Evolutionary conservation across 129 eudicot genomes (phyloP), one percentile per base, ranked within the genome.

Genomic region (Pulicaria dysenterica): DNA sequence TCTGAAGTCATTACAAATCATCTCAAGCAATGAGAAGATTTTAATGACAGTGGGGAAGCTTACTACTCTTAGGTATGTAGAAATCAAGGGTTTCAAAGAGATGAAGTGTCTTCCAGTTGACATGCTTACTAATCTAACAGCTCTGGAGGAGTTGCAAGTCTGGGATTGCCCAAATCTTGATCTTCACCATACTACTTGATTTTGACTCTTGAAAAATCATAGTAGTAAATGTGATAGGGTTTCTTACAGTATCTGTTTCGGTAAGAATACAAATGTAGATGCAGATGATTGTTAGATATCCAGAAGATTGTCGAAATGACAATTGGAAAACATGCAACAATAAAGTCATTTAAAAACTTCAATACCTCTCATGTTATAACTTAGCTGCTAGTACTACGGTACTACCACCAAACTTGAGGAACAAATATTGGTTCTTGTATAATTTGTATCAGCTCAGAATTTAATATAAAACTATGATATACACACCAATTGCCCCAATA

Each of bases 31-130:
- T 17, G 82, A 42, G 72, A 72, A 70, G 65, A 65, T 78, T 51
- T 78, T 78, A 61, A 70, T 34, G 64, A 70, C 82, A 50, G 54
- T 78, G 12, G 54, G 77, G 36, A 64, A 63, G 77, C 71, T 70
- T 31, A 7, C 49, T 16, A 76, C 51, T 57, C 54, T 76, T 56
- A 36, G 37, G 34, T 70, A 62, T 37, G 54, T 70, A 48, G 80
- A 76, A 8, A 56, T 78, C 8, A 54, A 45, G 67, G 68, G 58
- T 42, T 78, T 70, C 3, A 58, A 62, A 53, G 82, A 70, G n/a
- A 73, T 78, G 77, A 64, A 51, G 58, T 70, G n/a, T 36, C 69
- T 73, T 73, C 77, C 69, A 6, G 77, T 58, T 60, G 69, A 73
- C 45, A 38, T 64, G 49, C 5, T 73, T 73, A 58, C 58, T 17